Percentiles rank a stretch among this genome's conserved stretches.
Conservation (phyloP, 306 rosid species). For the Cyclanthera cordifolia region DNA sequence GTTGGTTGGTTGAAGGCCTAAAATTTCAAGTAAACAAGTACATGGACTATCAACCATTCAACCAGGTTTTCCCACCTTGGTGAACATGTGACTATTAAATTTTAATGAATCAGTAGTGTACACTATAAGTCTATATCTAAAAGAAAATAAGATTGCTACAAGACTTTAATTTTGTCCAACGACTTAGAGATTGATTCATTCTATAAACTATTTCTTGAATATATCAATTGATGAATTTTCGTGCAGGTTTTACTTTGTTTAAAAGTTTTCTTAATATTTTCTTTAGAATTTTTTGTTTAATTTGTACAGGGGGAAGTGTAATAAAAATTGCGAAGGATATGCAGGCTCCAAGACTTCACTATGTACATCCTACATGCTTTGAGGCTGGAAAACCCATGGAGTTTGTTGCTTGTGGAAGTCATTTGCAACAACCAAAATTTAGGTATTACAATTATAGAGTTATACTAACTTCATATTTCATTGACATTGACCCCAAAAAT, state of each 20-base stretch:
- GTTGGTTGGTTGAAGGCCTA: constrained; percentile 2
- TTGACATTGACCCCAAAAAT: not conserved
- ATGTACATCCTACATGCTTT: constrained; percentile 69
- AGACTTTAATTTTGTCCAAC: not conserved
- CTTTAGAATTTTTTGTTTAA: constrained; percentile 6
- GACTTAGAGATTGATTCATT: not conserved
- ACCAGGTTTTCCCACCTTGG: not conserved
- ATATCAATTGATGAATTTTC: not conserved
- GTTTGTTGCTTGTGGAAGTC: constrained; percentile 85
- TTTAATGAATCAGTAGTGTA: not conserved
- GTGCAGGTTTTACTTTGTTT: not conserved
- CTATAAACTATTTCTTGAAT: not conserved
- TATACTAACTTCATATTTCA: not conserved
- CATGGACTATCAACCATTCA: not conserved
- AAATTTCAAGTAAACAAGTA: not conserved
- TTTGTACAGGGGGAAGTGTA: constrained; percentile 46
- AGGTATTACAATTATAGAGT: constrained; percentile 33
- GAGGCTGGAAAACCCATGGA: constrained; percentile 98
- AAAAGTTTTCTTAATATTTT: not conserved
- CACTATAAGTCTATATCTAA: not conserved
- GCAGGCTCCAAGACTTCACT: constrained; percentile 78
- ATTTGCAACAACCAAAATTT: constrained; percentile 71
- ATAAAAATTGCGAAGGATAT: constrained; percentile 41
- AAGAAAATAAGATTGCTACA: not conserved
- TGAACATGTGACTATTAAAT: not conserved